Evolutionary conservation across 2,329 filamentous ascomycete genomes (phyloP).

Genomic region (Penicillium sp.): DNA sequence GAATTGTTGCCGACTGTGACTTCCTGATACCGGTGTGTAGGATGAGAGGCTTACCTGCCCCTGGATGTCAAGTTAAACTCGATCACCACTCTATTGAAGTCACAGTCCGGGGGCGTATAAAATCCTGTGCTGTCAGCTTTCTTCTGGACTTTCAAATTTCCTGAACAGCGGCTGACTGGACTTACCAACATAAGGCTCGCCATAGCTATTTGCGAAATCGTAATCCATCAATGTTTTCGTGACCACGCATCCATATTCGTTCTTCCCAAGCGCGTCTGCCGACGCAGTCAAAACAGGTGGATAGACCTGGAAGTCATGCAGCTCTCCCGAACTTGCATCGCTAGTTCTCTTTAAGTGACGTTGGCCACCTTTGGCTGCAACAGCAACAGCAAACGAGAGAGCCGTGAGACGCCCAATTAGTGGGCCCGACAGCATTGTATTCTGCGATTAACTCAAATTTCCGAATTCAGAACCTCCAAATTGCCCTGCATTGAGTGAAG

Average conservation of each 20-base stretch:
- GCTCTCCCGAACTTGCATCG: background rate
- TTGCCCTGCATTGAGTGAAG: background rate
- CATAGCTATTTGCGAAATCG: background rate
- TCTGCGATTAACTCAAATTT: background rate
- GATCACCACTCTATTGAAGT: background rate
- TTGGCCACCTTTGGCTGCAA: background rate
- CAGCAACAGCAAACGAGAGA: background rate
- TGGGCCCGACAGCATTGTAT: background rate
- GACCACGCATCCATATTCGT: background rate
- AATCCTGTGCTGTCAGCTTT: background rate
- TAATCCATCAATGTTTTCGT: background rate
- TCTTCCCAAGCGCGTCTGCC: background rate
- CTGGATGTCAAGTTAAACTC: background rate
- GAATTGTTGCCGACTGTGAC: background rate
- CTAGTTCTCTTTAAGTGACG: background rate
- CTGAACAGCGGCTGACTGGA: background rate
- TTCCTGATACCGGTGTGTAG: background rate
- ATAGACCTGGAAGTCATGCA: background rate
- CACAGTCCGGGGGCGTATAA: background rate
- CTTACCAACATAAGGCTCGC: background rate
- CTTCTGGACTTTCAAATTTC: background rate
- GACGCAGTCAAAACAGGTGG: background rate
- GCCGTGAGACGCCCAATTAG: background rate
- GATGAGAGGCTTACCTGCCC: background rate
- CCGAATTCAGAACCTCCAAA: background rate